phyloP scores from a whole-genome alignment of 2,329 filamentous ascomycete species.

The Daldinia sp. region DNA sequence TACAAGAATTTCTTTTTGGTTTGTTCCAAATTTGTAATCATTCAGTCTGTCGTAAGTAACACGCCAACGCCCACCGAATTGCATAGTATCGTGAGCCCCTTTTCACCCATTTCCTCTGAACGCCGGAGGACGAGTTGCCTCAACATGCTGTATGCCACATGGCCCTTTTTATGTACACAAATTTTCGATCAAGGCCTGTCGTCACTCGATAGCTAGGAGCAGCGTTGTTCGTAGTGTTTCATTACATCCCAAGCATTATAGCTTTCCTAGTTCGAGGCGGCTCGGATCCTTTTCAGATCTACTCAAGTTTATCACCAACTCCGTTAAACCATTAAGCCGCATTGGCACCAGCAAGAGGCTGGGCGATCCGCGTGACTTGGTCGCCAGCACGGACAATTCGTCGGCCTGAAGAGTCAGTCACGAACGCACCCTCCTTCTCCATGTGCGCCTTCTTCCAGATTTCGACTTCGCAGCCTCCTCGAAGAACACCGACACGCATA shows the following conservation, averaged over 20 bases:
- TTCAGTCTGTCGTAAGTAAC: conserved; percentile 41
- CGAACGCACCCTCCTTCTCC: conserved; percentile 73
- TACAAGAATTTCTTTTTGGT: conserved; percentile 9
- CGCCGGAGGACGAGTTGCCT: conserved; percentile 42
- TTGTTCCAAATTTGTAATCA: conserved; percentile 27
- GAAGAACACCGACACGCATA: conserved; percentile 75
- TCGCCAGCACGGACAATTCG: conserved; percentile 79
- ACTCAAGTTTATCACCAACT: background rate
- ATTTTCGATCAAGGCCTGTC: conserved; percentile 4
- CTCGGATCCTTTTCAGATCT: background rate
- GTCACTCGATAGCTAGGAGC: conserved; percentile 2
- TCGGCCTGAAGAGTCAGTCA: conserved; percentile 77
- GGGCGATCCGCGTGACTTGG: conserved; percentile 79
- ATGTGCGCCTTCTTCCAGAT: conserved; percentile 76
- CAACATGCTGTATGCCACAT: conserved; percentile 33
- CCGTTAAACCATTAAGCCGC: conserved; percentile 65
- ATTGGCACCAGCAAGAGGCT: conserved; percentile 78
- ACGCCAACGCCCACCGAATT: conserved; percentile 32
- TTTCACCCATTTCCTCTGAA: conserved; percentile 32
- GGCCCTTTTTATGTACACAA: conserved; percentile 37
- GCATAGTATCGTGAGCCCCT: conserved; percentile 17
- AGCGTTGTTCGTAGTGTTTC: conserved; percentile 4
- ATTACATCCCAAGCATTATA: conserved; percentile 24
- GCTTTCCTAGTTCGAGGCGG: background rate
- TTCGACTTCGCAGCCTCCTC: conserved; percentile 75